phyloP scores from a whole-genome alignment of 805 yeast genomes.

The Scheffersomyces amazonensis region DNA sequence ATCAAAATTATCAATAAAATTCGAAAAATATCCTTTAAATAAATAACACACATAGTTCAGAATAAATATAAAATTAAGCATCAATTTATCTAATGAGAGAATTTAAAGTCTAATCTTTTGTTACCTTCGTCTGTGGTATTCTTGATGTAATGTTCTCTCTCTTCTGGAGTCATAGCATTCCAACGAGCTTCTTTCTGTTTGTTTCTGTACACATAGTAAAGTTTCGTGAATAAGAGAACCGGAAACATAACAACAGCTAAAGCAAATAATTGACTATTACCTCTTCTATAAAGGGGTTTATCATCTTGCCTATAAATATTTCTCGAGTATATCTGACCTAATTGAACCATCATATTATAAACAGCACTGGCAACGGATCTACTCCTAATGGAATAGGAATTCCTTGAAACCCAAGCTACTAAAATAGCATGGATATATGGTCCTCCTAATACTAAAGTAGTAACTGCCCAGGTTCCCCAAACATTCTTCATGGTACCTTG shows the following conservation, averaged over 20 bases:
- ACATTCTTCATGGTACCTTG: constrained; percentile 15
- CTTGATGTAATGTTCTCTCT: constrained; percentile 45
- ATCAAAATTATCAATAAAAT: too few species aligned
- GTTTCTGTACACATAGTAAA: constrained; percentile 41
- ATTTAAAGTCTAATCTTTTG: constrained; percentile 49
- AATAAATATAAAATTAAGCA: neutral
- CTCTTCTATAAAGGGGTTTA: constrained; percentile 55
- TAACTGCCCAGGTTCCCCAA: constrained; percentile 39
- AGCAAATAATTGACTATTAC: constrained; percentile 44
- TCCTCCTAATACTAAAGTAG: constrained; percentile 15
- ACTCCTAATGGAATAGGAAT: constrained; percentile 56
- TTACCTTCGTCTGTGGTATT: constrained; percentile 52
- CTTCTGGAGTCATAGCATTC: constrained; percentile 47
- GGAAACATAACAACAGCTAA: constrained; percentile 28
- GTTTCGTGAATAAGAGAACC: constrained; percentile 23
- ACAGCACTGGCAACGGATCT: constrained; percentile 64
- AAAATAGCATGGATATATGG: constrained; percentile 23
- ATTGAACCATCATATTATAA: constrained; percentile 61
- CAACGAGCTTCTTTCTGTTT: constrained; percentile 44
- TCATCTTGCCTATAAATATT: constrained; percentile 57
- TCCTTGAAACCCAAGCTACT: constrained; percentile 53
- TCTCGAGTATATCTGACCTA: constrained; percentile 51
- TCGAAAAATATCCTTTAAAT: neutral
- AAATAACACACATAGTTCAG: neutral
- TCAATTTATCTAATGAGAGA: constrained; percentile 16